Base-by-base conservation (phyloP, 2,329 filamentous ascomycete species). In the Aureobasidium namibiae region DNA sequence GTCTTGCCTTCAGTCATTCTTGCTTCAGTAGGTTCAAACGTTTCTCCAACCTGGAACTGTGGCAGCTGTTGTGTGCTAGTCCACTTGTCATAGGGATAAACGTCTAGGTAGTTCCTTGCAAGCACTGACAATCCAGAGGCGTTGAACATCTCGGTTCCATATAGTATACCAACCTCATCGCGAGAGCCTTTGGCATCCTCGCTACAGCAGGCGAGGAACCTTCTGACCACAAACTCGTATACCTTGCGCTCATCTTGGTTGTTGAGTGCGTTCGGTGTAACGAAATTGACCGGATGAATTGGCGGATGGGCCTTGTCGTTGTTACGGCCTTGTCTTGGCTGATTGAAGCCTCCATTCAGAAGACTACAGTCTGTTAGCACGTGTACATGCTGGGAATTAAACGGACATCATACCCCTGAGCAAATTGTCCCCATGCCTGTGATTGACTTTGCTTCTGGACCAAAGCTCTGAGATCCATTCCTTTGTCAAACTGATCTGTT, bases 221-320 rank as follows among this genome's bases (percentile, higher is more conserved):
- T 86, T 1, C 94, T 86, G 23, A 88, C 86, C 10, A 99, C 86
- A 65, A 97, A 96, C 71, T 97, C 92, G 70, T 97, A 96, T 2
- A 99, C 82, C 24, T 85, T 85, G 56, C 81, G 83, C 69, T 95
- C 90, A 56, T 87, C 80, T 1, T 84, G 78, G 58, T 78, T 83
- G 23, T 82, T 76, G 3, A 90, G 82, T 0, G 78, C 77, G 10
- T 64, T 71, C 0, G 86, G 81, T 1, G 82, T 81, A 6, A 87
- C 90, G 69, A 89, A 95, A n/a, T 88, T 88, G 61, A 99, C 88
- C 0, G 94, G 94, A 67, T 99, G 94, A 61, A 99, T 99, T 0
- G 94, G 94, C 26, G 94, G 94, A 74, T 99, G 94, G 0, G 94
- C 94, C 73, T 96, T 94, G 73, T 99, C 94, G 72, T 99, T 95